Evolutionary conservation across 371 early-diverging fungal species (phyloP).

Genomic region (Syncephalastrum contaminatum): DNA sequence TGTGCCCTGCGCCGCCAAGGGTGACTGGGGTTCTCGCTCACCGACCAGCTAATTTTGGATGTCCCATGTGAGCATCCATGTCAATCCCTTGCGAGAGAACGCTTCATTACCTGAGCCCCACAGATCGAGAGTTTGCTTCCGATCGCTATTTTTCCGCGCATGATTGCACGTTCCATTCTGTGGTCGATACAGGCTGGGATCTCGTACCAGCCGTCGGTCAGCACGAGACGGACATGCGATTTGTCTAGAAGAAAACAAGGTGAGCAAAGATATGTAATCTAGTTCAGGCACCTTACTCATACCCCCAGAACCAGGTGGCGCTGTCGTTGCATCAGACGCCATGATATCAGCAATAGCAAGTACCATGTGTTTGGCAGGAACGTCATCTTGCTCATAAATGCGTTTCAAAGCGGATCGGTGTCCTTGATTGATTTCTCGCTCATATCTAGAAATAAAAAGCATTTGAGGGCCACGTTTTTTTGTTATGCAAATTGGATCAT

Average conservation of each 20-base stretch:
- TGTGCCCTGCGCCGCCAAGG: constrained; percentile 6
- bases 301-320: background rate
- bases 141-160: constrained; percentile 41
- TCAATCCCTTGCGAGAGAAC: too few species aligned
- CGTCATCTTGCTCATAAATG: constrained; percentile 71
- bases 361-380: constrained; percentile 61
- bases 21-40: too few species aligned
- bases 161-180: constrained; percentile 48
- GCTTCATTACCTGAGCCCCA: constrained; percentile 55
- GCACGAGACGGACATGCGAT: constrained; percentile 24
- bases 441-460: constrained; percentile 49
- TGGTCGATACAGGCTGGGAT: constrained; percentile 59
- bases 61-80: background rate
- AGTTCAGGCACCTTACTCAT: background rate
- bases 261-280: background rate
- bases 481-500: background rate
- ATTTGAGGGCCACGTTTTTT: background rate
- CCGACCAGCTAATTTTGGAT: too few species aligned
- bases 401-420: constrained; percentile 67
- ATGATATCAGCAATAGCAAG: constrained; percentile 62
- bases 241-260: background rate
- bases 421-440: constrained; percentile 67
- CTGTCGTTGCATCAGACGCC: background rate
- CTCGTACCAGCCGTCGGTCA: constrained; percentile 85
- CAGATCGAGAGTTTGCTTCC: constrained; percentile 71